phyloP scores from a whole-genome alignment of 768 basidiomycete species.

The Termitomyces sp. region DNA sequence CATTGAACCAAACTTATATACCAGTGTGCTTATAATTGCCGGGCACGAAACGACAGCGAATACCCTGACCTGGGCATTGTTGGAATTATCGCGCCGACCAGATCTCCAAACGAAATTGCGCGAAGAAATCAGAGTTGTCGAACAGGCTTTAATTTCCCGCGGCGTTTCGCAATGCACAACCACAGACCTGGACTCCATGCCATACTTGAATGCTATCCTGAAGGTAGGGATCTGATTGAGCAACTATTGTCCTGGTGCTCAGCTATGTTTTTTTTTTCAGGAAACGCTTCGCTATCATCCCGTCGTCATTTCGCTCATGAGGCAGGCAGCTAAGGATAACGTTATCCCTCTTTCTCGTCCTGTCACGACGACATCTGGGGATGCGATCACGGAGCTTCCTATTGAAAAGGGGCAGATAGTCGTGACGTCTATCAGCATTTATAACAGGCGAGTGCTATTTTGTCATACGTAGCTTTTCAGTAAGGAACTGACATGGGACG shows the following conservation, averaged over 20 bases:
- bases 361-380: constrained; percentile 40
- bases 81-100: constrained; percentile 55
- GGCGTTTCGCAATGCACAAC: constrained; percentile 34
- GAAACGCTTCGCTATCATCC: constrained; percentile 43
- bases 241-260: neutral
- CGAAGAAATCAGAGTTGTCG: constrained; percentile 45
- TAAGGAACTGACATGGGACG: neutral
- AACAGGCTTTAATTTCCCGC: constrained; percentile 26
- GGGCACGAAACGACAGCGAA: constrained; percentile 62
- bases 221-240: constrained; percentile 18
- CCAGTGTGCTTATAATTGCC: constrained; percentile 46
- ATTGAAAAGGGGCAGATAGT: constrained; percentile 47
- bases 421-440: constrained; percentile 43
- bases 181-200: constrained; percentile 46
- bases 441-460: constrained; percentile 39
- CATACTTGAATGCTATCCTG: constrained; percentile 24
- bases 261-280: constrained; percentile 26
- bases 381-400: constrained; percentile 38
- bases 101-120: constrained; percentile 57
- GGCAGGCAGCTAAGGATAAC: constrained; percentile 46
- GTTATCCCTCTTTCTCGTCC: constrained; percentile 53
- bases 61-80: constrained; percentile 53
- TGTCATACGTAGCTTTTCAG: neutral
- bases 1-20: constrained; percentile 29
- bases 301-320: constrained; percentile 25